Base-by-base conservation (phyloP, 2,329 filamentous ascomycete species). In the Scortechinia acanthostroma region DNA sequence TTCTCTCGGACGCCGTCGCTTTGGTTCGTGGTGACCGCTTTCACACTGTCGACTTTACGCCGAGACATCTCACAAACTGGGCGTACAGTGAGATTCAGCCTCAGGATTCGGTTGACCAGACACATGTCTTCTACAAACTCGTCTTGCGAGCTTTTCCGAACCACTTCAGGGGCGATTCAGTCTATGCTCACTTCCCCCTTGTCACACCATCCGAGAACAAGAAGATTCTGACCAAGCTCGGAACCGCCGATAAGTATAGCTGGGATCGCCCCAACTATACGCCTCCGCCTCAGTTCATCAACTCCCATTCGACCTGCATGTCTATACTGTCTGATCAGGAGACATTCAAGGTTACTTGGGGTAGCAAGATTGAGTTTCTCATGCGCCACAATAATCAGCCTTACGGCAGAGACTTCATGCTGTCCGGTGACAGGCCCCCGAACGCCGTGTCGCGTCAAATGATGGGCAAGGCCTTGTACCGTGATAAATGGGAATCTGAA, bases 11-110 rank as follows among this genome's bases (percentile, higher is more conserved):
- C 53, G 77, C 78, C 1, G 76, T 83, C 3, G 69, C 76, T 3
- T 64, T 83, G 16, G 78, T 83, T 3, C 73, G 80, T 17, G 76
- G 77, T 5, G 81, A 86, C 51, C 67, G 81, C 15, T 82, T 83
- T 61, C 83, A 82, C 59, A 83, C 80, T 1, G 52, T 61, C 3
- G 80, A 84, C 56, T 83, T 74, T 51, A 73, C 76, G 2, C 55
- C 80, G 0, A 70, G 71, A 25, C 80, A 76, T 50, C 60, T 87
- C 43, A 86, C 83, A 2, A 84, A 83, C 57, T 86, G 80, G 80
- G 82, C 82, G 44, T 82, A 70, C 55, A 67, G 69, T 20, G 73
- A 78, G 50, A 73, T 69, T 35, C 68, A 76, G 15, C 76, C 70
- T 35, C 78, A 85, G 50, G 56, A 67, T 10, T 71, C 66, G 45